Conservation (phyloP, 2,329 filamentous ascomycete genomes). For the Aureobasidium subglaciale region DNA sequence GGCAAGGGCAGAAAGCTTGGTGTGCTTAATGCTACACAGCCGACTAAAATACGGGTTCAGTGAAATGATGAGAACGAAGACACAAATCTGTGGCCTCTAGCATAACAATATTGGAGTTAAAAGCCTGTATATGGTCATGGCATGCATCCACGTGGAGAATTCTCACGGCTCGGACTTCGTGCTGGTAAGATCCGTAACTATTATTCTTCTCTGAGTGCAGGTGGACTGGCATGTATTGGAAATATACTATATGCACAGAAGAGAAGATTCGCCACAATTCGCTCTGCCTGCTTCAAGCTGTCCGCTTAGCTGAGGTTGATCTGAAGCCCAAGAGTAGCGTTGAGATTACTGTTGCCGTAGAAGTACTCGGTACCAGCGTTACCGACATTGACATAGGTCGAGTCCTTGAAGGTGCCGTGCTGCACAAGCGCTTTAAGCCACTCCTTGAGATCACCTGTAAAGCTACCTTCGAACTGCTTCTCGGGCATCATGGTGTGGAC, state of each 20-base stretch:
- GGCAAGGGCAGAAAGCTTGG: constrained; percentile 2
- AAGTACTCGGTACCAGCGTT: constrained; percentile 30
- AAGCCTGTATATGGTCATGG: too few relatives aligned
- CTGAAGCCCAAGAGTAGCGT: constrained; percentile 11
- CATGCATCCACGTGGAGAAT: too few relatives aligned
- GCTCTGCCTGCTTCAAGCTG: too few relatives aligned
- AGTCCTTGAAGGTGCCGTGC: constrained; percentile 31
- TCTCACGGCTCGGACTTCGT: too few relatives aligned
- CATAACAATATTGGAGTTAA: too few relatives aligned
- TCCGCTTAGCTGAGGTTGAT: background rate
- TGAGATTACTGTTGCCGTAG: constrained; percentile 11
- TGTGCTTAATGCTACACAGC: background rate
- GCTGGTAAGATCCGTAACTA: too few relatives aligned
- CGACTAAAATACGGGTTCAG: too few relatives aligned
- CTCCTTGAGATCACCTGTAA: constrained; percentile 36
- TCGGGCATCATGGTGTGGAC: constrained; percentile 34
- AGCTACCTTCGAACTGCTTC: constrained; percentile 33
- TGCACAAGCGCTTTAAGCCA: constrained; percentile 35
- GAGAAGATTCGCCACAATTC: too few relatives aligned
- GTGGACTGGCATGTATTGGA: too few relatives aligned
- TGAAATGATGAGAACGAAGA: background rate
- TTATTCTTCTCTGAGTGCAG: too few relatives aligned
- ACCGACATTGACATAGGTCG: constrained; percentile 38
- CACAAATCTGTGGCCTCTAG: too few relatives aligned
- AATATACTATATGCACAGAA: too few relatives aligned